Base-by-base conservation (phyloP, 371 early-diverging fungal genomes). In the Mucor plumbeus region DNA sequence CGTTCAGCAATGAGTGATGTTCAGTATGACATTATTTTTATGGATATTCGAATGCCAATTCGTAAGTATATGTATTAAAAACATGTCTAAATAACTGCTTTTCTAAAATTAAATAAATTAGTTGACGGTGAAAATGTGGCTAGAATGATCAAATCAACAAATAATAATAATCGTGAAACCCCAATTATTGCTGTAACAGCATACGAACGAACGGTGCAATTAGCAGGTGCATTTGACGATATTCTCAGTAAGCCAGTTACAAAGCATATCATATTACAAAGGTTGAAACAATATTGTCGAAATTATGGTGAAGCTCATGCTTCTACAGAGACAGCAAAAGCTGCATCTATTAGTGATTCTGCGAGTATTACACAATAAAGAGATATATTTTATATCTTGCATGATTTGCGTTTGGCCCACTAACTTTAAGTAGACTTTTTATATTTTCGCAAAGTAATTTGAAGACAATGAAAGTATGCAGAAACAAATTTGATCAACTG, bases 111-210 rank as follows among this genome's bases (percentile, higher is more conserved):
- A 9, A 38, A 26, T 26, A 26, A 26, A 26, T 26, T 79, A 88
- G 94, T 96, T 65, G 95, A 94, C 76, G 98, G 96, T 31, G 94
- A 95, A 67, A 87, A 90, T 15, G 97, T 94, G 1, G 89, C 96
- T 0, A 88, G 95, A 35, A 96, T 97, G 96, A 95, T 97, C 70
- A 96, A 95, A 78, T 92, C 94, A 6, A 94, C 94, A 0, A 91
- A 90, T 58, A 96, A 95, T 67, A 81, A 77, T 14, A 94, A 94
- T 67, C 78, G 80, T 41, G 61, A 83, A 31, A 93, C 93, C 3
- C 92, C 94, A 0, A 87, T 93, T 36, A 72, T 94, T 58, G 92
- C 90, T 4, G 87, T 92, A 31, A 88, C 90, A 17, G 90, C 91
- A 0, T 92, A 91, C 71, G 92, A 91, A 40, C 82, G 80, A 13